Evolutionary conservation across 2,329 filamentous ascomycete species (phyloP).

Genomic region (Colletotrichum nymphaeae): DNA sequence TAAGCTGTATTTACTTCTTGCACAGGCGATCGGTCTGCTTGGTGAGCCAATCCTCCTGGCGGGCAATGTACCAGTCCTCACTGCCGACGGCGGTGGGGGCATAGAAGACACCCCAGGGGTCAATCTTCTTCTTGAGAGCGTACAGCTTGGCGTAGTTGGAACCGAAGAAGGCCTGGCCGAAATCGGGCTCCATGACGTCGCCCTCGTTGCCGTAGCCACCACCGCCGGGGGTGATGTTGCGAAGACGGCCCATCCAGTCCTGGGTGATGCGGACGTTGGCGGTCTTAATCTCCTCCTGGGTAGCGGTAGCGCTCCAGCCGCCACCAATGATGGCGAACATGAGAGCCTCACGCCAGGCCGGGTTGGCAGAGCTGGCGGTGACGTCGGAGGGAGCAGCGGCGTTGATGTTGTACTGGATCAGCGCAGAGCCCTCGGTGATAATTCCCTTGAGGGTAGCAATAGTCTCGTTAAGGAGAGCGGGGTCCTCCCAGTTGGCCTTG

Average conservation of each 20-base stretch:
- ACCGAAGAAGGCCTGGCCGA: conserved; percentile 45
- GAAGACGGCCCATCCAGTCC: conserved; percentile 45
- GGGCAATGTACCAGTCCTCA: conserved; percentile 40
- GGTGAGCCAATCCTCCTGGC: conserved; percentile 35
- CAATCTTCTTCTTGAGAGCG: conserved; percentile 45
- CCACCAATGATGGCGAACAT: conserved; percentile 47
- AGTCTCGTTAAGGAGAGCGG: conserved; percentile 38
- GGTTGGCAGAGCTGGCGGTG: conserved; percentile 51
- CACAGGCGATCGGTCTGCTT: conserved; percentile 29
- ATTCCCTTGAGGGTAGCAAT: conserved; percentile 43
- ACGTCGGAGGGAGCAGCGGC: conserved; percentile 35
- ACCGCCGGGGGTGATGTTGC: conserved; percentile 40
- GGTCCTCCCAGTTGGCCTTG: conserved; percentile 46
- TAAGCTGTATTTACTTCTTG: conserved; percentile 14
- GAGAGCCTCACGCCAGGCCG: conserved; percentile 57
- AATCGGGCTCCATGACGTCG: conserved; percentile 45
- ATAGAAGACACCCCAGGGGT: conserved; percentile 45
- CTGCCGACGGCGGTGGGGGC: conserved; percentile 43
- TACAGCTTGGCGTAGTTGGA: conserved; percentile 42
- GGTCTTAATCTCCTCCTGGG: conserved; percentile 28
- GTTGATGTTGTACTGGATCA: conserved; percentile 37
- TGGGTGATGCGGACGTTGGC: conserved; percentile 44
- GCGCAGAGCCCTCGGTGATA: conserved; percentile 37
- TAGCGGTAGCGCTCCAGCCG: conserved; percentile 20
- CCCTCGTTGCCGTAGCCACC: conserved; percentile 47